These are phyloP conservation scores for Rosa lucieae DNA, from an alignment of 306 rosid genomes.

Conservation along the genomic window DNA sequence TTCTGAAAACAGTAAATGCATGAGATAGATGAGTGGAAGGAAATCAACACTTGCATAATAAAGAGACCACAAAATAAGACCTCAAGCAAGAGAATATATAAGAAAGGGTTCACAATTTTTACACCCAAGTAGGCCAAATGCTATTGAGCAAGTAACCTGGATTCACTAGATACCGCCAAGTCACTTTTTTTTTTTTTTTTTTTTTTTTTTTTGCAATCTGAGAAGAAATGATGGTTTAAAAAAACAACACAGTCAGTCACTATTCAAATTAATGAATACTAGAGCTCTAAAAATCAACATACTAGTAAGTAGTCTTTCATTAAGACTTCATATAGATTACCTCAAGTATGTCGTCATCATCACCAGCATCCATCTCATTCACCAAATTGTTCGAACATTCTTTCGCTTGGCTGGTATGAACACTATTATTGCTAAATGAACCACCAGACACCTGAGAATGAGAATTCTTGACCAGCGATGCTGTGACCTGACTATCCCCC, in stretches of 20 bases:
- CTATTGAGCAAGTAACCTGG: neutral
- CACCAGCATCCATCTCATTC: slow-evolving; percentile 54
- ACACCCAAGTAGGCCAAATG: neutral
- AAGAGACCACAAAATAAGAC: slow-evolving; percentile 12
- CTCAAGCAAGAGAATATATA: neutral
- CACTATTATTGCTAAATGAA: slow-evolving; percentile 34
- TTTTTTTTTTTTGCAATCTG: neutral
- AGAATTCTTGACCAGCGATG: slow-evolving; percentile 38
- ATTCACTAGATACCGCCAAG: neutral
- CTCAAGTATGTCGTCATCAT: slow-evolving; percentile 68
- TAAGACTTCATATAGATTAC: slow-evolving; percentile 35
- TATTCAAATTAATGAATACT: neutral
- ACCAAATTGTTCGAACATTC: slow-evolving; percentile 33
- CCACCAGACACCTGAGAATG: slow-evolving; percentile 37
- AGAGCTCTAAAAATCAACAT: neutral
- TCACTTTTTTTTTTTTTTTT: neutral
- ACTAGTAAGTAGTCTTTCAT: neutral
- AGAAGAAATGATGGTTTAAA: neutral
- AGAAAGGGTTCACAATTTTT: neutral
- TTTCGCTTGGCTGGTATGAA: slow-evolving; percentile 36
- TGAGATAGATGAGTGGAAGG: slow-evolving; percentile 26
- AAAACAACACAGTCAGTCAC: neutral
- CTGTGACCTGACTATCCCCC: slow-evolving; percentile 38
- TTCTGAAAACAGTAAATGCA: slow-evolving; percentile 45
- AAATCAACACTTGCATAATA: slow-evolving; percentile 21